These are phyloP conservation scores for Chaetomium strumarium DNA, from an alignment of 2,329 filamentous ascomycete species.

Conservation along the genomic window DNA sequence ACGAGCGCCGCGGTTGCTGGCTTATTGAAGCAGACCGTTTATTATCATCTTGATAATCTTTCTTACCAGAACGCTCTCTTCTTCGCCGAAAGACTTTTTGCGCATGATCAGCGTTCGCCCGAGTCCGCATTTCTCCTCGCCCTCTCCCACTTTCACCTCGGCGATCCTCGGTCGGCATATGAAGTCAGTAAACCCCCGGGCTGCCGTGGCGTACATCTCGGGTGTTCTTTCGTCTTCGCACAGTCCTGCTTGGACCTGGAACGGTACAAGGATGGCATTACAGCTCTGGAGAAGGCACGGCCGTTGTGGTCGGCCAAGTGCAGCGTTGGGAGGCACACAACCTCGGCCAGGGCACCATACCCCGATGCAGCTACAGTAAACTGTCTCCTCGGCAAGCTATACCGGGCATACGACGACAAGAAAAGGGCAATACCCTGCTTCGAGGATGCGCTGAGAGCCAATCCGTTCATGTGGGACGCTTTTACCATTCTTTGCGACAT, in stretches of 20 bases:
- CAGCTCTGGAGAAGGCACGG: constrained; percentile 75
- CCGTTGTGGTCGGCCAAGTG: constrained; percentile 69
- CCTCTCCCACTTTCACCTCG: constrained; percentile 76
- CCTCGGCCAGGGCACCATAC: constrained; percentile 64
- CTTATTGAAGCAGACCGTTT: constrained; percentile 53
- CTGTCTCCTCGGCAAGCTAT: constrained; percentile 81
- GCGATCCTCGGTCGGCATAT: constrained; percentile 78
- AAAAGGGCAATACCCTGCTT: constrained; percentile 81
- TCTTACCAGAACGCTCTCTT: constrained; percentile 87
- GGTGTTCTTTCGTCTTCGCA: constrained; percentile 87
- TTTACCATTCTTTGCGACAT: constrained; percentile 84
- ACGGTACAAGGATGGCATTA: constrained; percentile 72
- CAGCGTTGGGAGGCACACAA: constrained; percentile 76
- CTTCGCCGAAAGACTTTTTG: constrained; percentile 78
- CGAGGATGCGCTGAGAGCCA: constrained; percentile 80
- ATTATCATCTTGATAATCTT: constrained; percentile 81
- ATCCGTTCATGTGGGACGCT: constrained; percentile 98
- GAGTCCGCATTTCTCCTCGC: constrained; percentile 81
- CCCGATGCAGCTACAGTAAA: constrained; percentile 82
- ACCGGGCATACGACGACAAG: constrained; percentile 73
- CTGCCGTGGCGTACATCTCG: constrained; percentile 67
- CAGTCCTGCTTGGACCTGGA: constrained; percentile 79
- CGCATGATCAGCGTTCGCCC: constrained; percentile 72
- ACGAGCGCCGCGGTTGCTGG: constrained; percentile 44
- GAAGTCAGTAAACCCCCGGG: constrained; percentile 71